These are phyloP conservation scores for Lojkania enalia DNA, from an alignment of 2,329 filamentous ascomycete genomes.

Conservation along the genomic window DNA sequence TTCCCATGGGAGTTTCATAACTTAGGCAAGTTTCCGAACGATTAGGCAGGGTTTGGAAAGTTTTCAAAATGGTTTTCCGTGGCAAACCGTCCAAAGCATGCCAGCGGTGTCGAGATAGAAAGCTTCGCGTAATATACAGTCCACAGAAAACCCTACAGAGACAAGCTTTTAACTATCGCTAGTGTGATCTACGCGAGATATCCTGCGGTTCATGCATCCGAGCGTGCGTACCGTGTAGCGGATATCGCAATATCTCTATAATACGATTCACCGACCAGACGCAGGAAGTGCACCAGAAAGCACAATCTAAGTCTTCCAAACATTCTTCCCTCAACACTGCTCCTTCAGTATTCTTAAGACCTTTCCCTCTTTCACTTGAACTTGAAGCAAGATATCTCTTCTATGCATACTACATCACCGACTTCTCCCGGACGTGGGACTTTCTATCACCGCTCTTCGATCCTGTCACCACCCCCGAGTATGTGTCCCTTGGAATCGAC, in stretches of 20 bases:
- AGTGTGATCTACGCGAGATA: constrained; percentile 30
- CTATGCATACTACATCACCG: constrained; percentile 29
- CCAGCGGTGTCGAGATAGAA: constrained; percentile 23
- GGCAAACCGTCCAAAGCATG: constrained; percentile 26
- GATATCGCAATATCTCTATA: constrained; percentile 28
- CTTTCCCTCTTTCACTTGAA: constrained; percentile 8
- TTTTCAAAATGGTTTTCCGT: constrained; percentile 11
- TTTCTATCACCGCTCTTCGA: constrained; percentile 25
- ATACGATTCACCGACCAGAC: constrained; percentile 31
- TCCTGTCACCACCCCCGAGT: constrained; percentile 17
- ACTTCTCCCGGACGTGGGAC: constrained; percentile 29
- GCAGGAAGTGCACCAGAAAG: constrained; percentile 12
- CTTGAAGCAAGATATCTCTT: constrained; percentile 26
- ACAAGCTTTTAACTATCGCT: too few species aligned
- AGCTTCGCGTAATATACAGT: constrained; percentile 23
- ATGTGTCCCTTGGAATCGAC: constrained; percentile 30
- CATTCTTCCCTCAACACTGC: background rate
- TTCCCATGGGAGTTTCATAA: background rate
- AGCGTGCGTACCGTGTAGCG: constrained; percentile 19
- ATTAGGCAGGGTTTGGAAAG: too few species aligned
- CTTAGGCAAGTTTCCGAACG: background rate
- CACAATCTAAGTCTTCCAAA: background rate
- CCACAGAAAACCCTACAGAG: too few species aligned
- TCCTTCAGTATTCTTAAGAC: background rate
- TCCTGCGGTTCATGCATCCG: constrained; percentile 28